Evolutionary conservation across 306 rosid genomes (phyloP).

Genomic region (Arachis stenosperma): DNA sequence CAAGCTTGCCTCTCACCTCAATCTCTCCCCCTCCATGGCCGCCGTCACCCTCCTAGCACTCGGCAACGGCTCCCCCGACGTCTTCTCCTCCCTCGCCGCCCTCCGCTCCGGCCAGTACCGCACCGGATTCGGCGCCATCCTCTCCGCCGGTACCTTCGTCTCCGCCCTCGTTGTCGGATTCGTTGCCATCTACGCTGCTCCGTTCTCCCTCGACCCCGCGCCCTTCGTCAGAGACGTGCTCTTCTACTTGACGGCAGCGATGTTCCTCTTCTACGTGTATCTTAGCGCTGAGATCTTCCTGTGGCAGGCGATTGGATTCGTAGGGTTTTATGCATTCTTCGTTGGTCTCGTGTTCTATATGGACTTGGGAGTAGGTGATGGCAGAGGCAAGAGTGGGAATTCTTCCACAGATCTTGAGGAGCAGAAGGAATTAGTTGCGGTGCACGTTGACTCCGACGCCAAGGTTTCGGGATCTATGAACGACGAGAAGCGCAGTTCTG

Average conservation of each 20-base stretch:
- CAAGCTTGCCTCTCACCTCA: conserved; percentile 70
- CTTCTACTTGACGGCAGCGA: conserved; percentile 75
- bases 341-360: conserved; percentile 91
- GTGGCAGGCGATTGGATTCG: conserved; percentile 92
- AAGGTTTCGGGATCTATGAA: conserved; percentile 32
- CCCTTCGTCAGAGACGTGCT: conserved; percentile 81
- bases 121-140: conserved; percentile 90
- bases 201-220: conserved; percentile 72
- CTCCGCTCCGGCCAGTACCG: conserved; percentile 78
- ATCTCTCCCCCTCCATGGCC: conserved; percentile 79
- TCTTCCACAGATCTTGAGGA: conserved; percentile 54
- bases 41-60: conserved; percentile 88
- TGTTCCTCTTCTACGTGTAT: conserved; percentile 83
- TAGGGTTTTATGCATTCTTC: conserved; percentile 76
- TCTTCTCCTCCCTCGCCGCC: conserved; percentile 84
- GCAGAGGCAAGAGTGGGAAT: conserved; percentile 35
- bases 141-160: conserved; percentile 91
- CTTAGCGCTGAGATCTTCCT: conserved; percentile 89
- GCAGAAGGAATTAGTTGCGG: conserved; percentile 30
- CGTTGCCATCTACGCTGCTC: conserved; percentile 87
- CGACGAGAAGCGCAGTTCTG: conserved; percentile 47
- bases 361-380: conserved; percentile 68
- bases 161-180: conserved; percentile 93
- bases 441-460: conserved; percentile 31
- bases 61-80: conserved; percentile 96